Conservation (phyloP, 257 asterid species). For the Solanum tacnaense region DNA sequence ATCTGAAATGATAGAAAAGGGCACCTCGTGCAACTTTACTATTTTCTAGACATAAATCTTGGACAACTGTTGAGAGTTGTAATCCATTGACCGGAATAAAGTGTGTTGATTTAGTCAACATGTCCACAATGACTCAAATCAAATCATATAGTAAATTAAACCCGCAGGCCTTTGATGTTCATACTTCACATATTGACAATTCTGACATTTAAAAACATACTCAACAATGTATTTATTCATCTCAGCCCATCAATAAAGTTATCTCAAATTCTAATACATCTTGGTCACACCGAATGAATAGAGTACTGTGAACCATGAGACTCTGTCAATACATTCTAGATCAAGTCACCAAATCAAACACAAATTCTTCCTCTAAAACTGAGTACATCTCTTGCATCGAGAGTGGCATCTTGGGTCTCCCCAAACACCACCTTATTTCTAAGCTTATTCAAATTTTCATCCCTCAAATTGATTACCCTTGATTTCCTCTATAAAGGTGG, state of each 20-base stretch:
- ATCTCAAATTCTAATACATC: not conserved
- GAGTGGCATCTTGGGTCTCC: not conserved
- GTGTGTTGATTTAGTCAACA: no score
- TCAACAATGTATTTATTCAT: not conserved
- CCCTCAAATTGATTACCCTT: not conserved
- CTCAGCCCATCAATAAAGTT: not conserved
- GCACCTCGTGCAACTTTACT: no score
- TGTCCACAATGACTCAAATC: no score
- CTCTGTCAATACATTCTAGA: not conserved
- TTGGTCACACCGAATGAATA: not conserved
- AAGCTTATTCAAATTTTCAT: not conserved
- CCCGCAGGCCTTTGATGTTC: no score
- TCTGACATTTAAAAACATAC: not conserved
- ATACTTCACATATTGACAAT: not conserved
- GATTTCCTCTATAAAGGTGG: not conserved
- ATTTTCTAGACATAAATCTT: no score
- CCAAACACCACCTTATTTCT: not conserved
- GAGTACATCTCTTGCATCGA: not conserved
- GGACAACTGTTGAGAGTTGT: no score
- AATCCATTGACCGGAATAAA: no score
- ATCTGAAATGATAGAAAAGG: no score
- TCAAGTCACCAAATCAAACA: not conserved
- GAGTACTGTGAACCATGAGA: not conserved
- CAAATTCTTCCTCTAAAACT: not conserved
- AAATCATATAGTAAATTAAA: no score